Conservation (phyloP, 768 basidiomycete species). For the Hygrophoropsis aurantiaca region DNA sequence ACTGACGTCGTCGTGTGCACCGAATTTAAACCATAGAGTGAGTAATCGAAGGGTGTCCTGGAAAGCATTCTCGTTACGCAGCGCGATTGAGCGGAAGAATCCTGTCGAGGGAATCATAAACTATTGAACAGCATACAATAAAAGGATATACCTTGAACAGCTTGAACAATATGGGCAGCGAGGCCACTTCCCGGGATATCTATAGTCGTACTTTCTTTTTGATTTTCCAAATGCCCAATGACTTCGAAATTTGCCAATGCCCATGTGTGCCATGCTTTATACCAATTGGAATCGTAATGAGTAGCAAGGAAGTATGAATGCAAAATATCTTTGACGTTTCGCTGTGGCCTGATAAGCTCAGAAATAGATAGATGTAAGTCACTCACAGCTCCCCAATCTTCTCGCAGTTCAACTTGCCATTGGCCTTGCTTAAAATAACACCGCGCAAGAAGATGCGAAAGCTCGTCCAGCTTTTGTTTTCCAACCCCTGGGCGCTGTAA, state of each 20-base stretch:
- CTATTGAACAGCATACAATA: not conserved
- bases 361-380: not conserved
- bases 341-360: conserved; percentile 40
- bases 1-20: conserved; percentile 85
- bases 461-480: conserved; percentile 62
- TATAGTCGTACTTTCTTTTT: conserved; percentile 50
- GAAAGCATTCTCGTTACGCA: conserved; percentile 86
- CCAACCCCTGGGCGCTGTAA: conserved; percentile 51
- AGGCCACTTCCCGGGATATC: conserved; percentile 65
- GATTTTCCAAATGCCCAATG: conserved; percentile 75
- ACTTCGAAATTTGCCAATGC: conserved; percentile 96
- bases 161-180: conserved; percentile 84
- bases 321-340: conserved; percentile 79
- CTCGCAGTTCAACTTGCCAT: conserved; percentile 84
- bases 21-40: conserved; percentile 98
- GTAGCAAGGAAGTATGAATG: conserved; percentile 86
- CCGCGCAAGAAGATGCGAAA: conserved; percentile 87
- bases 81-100: conserved; percentile 92
- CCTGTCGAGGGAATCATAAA: conserved; percentile 41
- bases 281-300: conserved; percentile 92
- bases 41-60: conserved; percentile 93
- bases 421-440: conserved; percentile 96
- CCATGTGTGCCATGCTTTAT: conserved; percentile 99
- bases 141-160: conserved; percentile 71
- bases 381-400: conserved; percentile 78